phyloP scores from a whole-genome alignment of 176 grass and related monocot species.

The Puccinellia tenuiflora region DNA sequence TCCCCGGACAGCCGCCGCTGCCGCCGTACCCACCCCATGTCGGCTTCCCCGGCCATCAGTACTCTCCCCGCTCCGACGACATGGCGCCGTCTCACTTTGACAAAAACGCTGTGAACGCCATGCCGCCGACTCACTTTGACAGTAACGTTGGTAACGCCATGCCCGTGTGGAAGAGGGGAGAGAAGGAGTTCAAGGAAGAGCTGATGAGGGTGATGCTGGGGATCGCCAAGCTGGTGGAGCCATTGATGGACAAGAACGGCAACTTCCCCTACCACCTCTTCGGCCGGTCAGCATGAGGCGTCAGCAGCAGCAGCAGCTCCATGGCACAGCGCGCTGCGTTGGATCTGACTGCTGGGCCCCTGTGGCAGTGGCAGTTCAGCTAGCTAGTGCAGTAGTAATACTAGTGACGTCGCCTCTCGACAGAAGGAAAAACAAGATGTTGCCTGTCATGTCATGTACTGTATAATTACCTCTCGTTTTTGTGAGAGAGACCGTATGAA shows the following conservation, averaged over 20 bases:
- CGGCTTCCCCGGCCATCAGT: background rate
- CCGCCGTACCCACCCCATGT: conserved; percentile 11
- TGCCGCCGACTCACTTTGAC: background rate
- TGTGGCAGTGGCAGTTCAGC: background rate
- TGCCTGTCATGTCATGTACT: background rate
- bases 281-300: background rate
- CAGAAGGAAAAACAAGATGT: background rate
- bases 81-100: background rate
- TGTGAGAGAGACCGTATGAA: background rate
- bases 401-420: background rate
- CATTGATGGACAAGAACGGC: conserved; percentile 47
- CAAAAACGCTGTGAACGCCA: background rate
- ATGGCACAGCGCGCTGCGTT: background rate
- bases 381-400: background rate
- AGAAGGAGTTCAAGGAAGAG: conserved; percentile 36
- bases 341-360: too few species aligned
- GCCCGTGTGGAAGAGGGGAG: conserved; percentile 25
- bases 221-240: conserved; percentile 53
- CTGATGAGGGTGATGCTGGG: conserved; percentile 44
- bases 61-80: background rate
- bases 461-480: conserved; percentile 3
- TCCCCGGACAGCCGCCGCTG: conserved; percentile 19
- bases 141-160: background rate
- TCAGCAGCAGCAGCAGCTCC: background rate
- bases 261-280: conserved; percentile 56